Conservation (phyloP, 2,329 filamentous ascomycete genomes). For the Chaetothyriales sp. region DNA sequence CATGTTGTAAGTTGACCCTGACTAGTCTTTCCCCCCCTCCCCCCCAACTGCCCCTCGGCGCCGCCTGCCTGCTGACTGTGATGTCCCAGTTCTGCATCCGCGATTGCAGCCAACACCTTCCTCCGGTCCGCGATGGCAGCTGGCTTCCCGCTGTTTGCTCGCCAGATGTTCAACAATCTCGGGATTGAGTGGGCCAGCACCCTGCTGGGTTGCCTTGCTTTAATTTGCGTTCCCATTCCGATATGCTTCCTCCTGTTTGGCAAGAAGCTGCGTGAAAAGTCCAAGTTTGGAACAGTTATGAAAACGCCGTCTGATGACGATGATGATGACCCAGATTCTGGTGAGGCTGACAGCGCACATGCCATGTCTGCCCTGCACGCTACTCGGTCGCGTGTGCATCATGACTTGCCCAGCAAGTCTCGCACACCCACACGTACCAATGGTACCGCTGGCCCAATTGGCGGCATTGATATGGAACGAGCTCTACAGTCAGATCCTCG, state of each 20-base stretch:
- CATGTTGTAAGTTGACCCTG: constrained; percentile 29
- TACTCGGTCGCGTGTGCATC: constrained; percentile 13
- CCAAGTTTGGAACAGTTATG: constrained; percentile 26
- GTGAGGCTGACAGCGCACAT: constrained; percentile 6
- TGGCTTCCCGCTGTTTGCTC: constrained; percentile 38
- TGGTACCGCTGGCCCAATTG: background rate
- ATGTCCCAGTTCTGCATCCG: constrained; percentile 34
- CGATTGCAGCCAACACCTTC: constrained; percentile 36
- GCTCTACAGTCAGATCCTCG: background rate
- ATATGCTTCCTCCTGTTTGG: constrained; percentile 24
- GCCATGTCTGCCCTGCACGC: constrained; percentile 13
- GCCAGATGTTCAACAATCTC: constrained; percentile 40
- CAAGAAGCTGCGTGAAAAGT: constrained; percentile 16
- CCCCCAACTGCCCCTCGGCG: too few relatives aligned
- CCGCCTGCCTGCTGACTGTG: constrained; percentile 1
- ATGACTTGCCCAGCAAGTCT: constrained; percentile 6
- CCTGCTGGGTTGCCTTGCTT: constrained; percentile 24
- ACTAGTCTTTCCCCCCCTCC: background rate
- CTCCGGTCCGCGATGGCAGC: constrained; percentile 29
- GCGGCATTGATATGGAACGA: background rate
- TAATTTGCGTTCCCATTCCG: constrained; percentile 25
- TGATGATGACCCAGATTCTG: constrained; percentile 14
- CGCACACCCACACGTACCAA: constrained; percentile 6
- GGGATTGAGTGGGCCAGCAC: constrained; percentile 30
- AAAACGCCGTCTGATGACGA: constrained; percentile 34